These are phyloP conservation scores for Dictyostelium firmibasis DNA, from an alignment of 78 protist species.

Conservation along the genomic window DNA sequence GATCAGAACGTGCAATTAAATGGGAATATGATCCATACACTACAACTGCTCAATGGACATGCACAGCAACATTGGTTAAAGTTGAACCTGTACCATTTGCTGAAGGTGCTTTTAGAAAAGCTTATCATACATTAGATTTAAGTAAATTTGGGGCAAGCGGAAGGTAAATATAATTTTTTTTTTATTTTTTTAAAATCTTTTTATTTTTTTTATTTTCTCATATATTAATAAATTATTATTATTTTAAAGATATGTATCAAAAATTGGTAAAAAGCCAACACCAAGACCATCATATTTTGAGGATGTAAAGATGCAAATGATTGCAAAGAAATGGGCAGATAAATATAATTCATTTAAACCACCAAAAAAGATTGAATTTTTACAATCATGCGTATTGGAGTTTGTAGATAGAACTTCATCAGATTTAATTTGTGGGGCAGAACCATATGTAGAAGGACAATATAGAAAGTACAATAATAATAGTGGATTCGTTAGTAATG, in stretches of 20 bases:
- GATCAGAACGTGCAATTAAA: constrained; percentile 60
- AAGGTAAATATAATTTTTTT: neutral
- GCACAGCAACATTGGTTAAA: constrained; percentile 38
- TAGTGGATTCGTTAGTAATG: constrained; percentile 84
- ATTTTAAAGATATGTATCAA: constrained; percentile 53
- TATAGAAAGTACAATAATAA: constrained; percentile 93
- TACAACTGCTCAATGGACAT: constrained; percentile 75
- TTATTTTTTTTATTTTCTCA: neutral
- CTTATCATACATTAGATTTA: constrained; percentile 55
- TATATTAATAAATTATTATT: no score
- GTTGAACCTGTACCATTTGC: constrained; percentile 75
- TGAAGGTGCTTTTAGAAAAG: constrained; percentile 75
- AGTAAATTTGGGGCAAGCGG: constrained; percentile 20
- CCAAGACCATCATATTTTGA: constrained; percentile 59
- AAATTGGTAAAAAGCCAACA: constrained; percentile 60
- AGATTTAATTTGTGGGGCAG: constrained; percentile 79
- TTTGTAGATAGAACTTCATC: constrained; percentile 61
- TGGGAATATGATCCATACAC: constrained; percentile 79
- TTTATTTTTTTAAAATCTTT: no score
- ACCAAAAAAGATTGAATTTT: constrained; percentile 83
- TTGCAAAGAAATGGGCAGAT: constrained; percentile 79
- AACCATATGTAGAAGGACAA: constrained; percentile 84
- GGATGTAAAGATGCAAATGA: constrained; percentile 84
- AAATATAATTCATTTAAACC: constrained; percentile 73
- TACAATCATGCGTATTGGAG: constrained; percentile 73